Base-by-base conservation (phyloP, 805 yeast genomes). In the Saccharomycopsis sp. region DNA sequence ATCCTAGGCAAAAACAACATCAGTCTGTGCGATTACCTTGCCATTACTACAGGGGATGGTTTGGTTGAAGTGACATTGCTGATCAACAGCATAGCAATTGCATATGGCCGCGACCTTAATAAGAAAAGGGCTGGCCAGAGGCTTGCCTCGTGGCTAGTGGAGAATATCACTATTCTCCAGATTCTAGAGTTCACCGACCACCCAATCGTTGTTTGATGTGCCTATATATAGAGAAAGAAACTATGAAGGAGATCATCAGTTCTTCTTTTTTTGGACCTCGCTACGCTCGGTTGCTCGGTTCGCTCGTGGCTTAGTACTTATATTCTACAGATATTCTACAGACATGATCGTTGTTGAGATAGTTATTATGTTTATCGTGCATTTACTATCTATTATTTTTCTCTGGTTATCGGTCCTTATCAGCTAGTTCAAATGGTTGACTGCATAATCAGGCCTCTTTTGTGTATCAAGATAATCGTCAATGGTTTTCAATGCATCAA, bases 401-500 rank as follows among this genome's bases (percentile, higher is more conserved):
- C n/a, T n/a, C n/a, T n/a, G n/a, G n/a, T n/a, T n/a, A n/a, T n/a
- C n/a, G n/a, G n/a, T n/a, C n/a, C n/a, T n/a, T n/a, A n/a, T n/a
- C n/a, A n/a, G n/a, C n/a, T n/a, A n/a, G n/a, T n/a, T n/a, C n/a
- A n/a, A n/a, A n/a, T 29, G 5, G 47, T 15, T 56, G 29, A 52
- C 57, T 3, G 19, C n/a, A 15, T n/a, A 22, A 22, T 44, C 50
- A 41, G 60, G 57, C 3, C 2, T 41, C 47, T 49, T 38, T 38
- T 71, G 69, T 14, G 69, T 69, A 12, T 72, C 63, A n/a, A 74
- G 56, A 12, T 75, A 75, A 49, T 70, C 67, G 8, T 69, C 72
- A 19, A 81, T 78, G 65, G 79, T 79, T 29, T 72, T 67, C 70
- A 82, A 65, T 1, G 82, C 78, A 41, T 66, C 65, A 15, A 75